These are phyloP conservation scores for Arabidopsis thaliana DNA, from an alignment of 345 rosid species.

Conservation along the genomic window DNA sequence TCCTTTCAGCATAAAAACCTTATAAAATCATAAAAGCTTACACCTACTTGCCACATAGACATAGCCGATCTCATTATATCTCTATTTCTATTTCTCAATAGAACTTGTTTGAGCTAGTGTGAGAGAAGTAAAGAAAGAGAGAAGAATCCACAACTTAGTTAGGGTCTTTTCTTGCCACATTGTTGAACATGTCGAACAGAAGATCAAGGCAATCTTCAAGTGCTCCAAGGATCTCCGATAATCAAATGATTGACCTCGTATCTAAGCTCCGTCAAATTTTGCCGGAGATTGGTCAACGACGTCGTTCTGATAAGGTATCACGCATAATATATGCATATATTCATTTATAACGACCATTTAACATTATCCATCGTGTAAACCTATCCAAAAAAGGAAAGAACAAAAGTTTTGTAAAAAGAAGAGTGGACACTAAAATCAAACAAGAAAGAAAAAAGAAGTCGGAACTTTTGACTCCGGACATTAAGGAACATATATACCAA, in stretches of 20 bases:
- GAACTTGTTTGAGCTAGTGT: not conserved
- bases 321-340: conserved; percentile 2
- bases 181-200: conserved; percentile 70
- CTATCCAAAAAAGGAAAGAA: not conserved
- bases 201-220: conserved; percentile 74
- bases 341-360: not conserved
- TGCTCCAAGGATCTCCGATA: conserved; percentile 79
- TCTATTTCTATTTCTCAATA: conserved; percentile 8
- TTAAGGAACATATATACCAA: conserved; percentile 31
- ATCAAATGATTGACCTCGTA: conserved; percentile 86
- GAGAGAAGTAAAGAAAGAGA: conserved; percentile 6
- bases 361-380: conserved; percentile 6
- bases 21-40: conserved; percentile 32
- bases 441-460: conserved; percentile 13
- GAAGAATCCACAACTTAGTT: not conserved
- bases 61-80: not conserved
- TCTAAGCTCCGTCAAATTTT: conserved; percentile 82
- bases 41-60: conserved; percentile 34
- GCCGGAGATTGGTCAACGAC: conserved; percentile 80
- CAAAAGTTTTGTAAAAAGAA: conserved; percentile 21
- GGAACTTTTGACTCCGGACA: conserved; percentile 46
- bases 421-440: conserved; percentile 25
- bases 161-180: conserved; percentile 26
- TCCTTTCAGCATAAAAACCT: conserved; percentile 22
- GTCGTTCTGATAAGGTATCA: conserved; percentile 85